These are phyloP conservation scores for Trichoderma harzianum DNA, from an alignment of 2,329 filamentous ascomycete genomes.

Conservation along the genomic window DNA sequence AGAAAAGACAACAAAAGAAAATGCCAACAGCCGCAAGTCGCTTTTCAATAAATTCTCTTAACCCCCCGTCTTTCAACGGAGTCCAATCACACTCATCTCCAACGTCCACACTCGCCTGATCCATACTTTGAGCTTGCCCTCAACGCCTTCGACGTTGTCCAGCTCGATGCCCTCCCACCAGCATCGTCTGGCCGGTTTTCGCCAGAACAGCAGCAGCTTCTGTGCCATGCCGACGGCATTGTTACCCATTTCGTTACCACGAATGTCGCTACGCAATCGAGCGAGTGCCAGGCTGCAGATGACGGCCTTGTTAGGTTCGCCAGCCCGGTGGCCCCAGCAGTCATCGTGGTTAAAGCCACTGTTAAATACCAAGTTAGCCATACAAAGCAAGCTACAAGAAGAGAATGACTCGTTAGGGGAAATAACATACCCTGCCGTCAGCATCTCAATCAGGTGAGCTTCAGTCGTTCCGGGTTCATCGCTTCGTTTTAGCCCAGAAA, in stretches of 20 bases:
- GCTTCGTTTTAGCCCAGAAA: slow-evolving; percentile 89
- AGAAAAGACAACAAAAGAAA: neutral
- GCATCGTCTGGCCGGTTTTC: slow-evolving; percentile 91
- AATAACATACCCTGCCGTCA: slow-evolving; percentile 83
- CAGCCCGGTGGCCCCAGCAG: slow-evolving; percentile 92
- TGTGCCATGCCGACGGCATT: slow-evolving; percentile 96
- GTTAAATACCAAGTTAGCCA: neutral
- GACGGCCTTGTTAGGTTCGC: slow-evolving; percentile 96
- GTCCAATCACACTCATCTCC: slow-evolving; percentile 93
- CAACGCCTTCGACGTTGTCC: slow-evolving; percentile 81
- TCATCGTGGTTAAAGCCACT: slow-evolving; percentile 98
- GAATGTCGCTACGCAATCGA: slow-evolving; percentile 86
- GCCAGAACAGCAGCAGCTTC: slow-evolving; percentile 95
- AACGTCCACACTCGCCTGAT: slow-evolving; percentile 97
- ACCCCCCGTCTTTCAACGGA: slow-evolving; percentile 53
- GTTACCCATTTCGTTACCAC: slow-evolving; percentile 69
- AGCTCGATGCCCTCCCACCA: slow-evolving; percentile 99
- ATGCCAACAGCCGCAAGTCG: slow-evolving; percentile 1
- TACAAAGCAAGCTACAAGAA: neutral
- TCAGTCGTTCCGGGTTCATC: slow-evolving; percentile 96
- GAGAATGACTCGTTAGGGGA: neutral
- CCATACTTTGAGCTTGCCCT: slow-evolving; percentile 95
- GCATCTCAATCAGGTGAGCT: slow-evolving; percentile 97
- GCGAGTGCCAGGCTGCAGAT: slow-evolving; percentile 95
- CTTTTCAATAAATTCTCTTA: neutral